A percentile compares a stretch with the other conserved stretches of the same genome.
Evolutionary conservation across 768 basidiomycete genomes (phyloP).

Genomic region (Pulveroboletus sp.): DNA sequence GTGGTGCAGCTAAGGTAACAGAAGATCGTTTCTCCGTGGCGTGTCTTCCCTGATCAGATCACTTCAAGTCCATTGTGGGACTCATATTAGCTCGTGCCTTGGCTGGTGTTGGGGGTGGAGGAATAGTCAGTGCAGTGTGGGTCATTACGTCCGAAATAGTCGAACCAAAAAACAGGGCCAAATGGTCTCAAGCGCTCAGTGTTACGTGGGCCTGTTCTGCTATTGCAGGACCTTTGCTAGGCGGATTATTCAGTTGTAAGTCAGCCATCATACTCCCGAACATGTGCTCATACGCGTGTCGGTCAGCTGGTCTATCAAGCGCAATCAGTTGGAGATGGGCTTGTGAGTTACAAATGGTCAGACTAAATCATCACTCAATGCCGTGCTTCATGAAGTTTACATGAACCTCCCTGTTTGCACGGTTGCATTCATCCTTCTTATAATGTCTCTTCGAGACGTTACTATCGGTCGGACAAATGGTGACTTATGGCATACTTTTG

Average conservation of each 20-base stretch:
- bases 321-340: constrained; percentile 76
- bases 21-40: constrained; percentile 14
- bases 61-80: constrained; percentile 43
- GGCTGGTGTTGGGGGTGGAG: constrained; percentile 83
- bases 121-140: constrained; percentile 84
- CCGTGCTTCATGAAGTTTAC: constrained; percentile 50
- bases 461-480: constrained; percentile 41
- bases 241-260: constrained; percentile 76
- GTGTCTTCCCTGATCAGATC: constrained; percentile 17
- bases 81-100: constrained; percentile 62
- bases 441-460: constrained; percentile 57
- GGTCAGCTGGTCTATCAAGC: constrained; percentile 27
- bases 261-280: constrained; percentile 12
- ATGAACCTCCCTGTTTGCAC: constrained; percentile 77
- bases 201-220: constrained; percentile 86
- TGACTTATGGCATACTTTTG: constrained; percentile 55
- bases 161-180: constrained; percentile 61
- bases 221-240: constrained; percentile 77
- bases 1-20: constrained; percentile 66
- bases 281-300: constrained; percentile 20
- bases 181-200: constrained; percentile 83
- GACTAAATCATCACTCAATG: constrained; percentile 17
- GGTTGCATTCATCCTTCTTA: constrained; percentile 53
- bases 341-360: constrained; percentile 48
- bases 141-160: constrained; percentile 84